Evolutionary conservation across 352 stramenopile genomes (phyloP), one percentile per base, ranked within the genome.

Genomic region (Globisporangium rhizosaccharum): DNA sequence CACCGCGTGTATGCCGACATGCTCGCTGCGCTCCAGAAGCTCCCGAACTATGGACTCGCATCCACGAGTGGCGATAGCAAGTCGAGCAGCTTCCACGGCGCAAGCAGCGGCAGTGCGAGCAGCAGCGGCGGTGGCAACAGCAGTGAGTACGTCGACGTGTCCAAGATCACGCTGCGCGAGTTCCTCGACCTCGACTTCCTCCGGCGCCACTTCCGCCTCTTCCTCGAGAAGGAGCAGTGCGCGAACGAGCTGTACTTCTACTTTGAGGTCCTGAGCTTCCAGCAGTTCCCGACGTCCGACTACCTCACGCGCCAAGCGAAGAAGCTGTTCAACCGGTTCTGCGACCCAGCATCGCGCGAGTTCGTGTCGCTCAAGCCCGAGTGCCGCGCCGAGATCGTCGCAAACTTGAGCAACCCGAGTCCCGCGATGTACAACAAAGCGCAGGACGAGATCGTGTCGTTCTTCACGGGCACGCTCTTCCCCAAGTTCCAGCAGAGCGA

Each of bases 241-340:
- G 68, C 66, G 14, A 86, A 86, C 51, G 79, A 90, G 56, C 59
- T 88, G 41, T 82, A 80, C 54, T 88, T 90, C 44, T 90, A 88
- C 76, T 85, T 84, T 50, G 77, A 90, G 51, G 82, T 90, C 39
- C 57, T 71, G 26, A 80, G 68, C 23, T 90, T 87, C 57, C 79
- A 90, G 68, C 76, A 87, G 41, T 80, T 90, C 39, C 80, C 80
- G n/a, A 90, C 79, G 2, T 88, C 80, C 0, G 78, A 90, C 58
- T 90, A 88, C 49, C 62, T 90, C 42, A 72, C 66, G 18, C 74
- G 80, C 6, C 78, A 88, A 55, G 78, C 74, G 15, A 81, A 81
- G 55, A 90, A 88, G 61, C 54, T 90, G 7, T 86, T 77, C 59
- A 69, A 75, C 25, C 74, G 78, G 0, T 90, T 90, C 67, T 86